phyloP scores from a whole-genome alignment of 179 eudicot genomes.

The Beta lomatogona region DNA sequence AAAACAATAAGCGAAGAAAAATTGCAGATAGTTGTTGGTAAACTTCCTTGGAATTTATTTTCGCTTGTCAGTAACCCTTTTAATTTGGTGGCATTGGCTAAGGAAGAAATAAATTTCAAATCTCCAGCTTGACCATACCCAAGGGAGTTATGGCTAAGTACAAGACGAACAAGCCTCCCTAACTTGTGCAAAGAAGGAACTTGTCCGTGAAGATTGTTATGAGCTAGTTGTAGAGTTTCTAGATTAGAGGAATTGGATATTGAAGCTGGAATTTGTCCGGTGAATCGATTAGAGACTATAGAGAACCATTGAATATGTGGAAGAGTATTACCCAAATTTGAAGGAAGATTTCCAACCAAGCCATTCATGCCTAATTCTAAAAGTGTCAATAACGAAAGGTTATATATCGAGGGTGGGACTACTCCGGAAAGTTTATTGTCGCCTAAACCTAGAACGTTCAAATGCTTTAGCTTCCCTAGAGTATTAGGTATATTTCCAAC shows the following conservation, averaged over 20 bases:
- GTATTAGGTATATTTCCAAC: no score
- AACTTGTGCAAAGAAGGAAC: constrained; percentile 21
- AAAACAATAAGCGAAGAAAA: constrained; percentile 13
- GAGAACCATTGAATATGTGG: no score
- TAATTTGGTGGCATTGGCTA: constrained; percentile 22
- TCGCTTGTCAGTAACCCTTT: neutral
- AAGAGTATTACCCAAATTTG: no score
- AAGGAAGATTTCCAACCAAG: no score
- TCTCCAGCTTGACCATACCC: neutral
- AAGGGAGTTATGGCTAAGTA: neutral
- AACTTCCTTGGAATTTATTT: constrained; percentile 14
- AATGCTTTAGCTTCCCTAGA: no score
- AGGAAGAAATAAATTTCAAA: constrained; percentile 20
- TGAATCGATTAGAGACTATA: no score
- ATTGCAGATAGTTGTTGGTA: constrained; percentile 24
- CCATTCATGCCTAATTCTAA: no score
- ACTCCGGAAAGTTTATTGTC: no score
- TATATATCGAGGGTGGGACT: no score
- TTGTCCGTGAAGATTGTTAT: constrained; percentile 28
- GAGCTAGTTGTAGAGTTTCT: neutral
- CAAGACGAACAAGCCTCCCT: neutral
- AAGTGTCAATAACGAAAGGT: no score
- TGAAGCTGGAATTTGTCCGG: no score
- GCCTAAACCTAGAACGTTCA: no score
- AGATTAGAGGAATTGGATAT: constrained; percentile 19